Evolutionary conservation across 805 yeast species (phyloP).

Genomic region (Torulaspora maleeae): DNA sequence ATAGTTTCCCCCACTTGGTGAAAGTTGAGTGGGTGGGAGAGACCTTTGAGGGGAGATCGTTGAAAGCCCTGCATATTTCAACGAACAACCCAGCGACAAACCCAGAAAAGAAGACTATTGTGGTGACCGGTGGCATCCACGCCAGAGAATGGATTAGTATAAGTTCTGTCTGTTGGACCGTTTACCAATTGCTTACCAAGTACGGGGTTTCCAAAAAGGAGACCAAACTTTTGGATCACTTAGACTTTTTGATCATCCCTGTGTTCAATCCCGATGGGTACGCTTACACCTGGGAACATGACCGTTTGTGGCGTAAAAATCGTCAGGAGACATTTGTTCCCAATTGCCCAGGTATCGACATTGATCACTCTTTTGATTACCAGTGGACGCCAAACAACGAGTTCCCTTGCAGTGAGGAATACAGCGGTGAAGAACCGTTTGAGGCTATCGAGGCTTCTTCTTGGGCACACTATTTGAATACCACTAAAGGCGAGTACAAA

Average conservation of each 20-base stretch:
- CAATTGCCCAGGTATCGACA: conserved; percentile 75
- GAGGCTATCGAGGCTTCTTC: conserved; percentile 57
- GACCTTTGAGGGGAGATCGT: conserved; percentile 69
- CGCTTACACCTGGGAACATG: conserved; percentile 71
- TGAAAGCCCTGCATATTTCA: conserved; percentile 61
- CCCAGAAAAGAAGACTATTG: conserved; percentile 56
- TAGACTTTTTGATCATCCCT: conserved; percentile 76
- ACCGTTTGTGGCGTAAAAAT: conserved; percentile 85
- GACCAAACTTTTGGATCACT: conserved; percentile 45
- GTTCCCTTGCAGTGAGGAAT: conserved; percentile 78
- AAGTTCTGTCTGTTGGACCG: conserved; percentile 57
- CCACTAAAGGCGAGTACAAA: conserved; percentile 44
- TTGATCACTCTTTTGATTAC: conserved; percentile 76
- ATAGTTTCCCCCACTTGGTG: conserved; percentile 62
- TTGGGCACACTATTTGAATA: conserved; percentile 45
- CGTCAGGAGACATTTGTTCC: conserved; percentile 68
- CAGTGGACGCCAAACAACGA: conserved; percentile 63
- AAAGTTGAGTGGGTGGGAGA: conserved; percentile 63
- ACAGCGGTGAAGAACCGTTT: conserved; percentile 69
- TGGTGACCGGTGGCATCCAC: conserved; percentile 79
- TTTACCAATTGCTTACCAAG: conserved; percentile 45
- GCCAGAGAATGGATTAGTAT: conserved; percentile 88
- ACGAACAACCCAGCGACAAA: conserved; percentile 40
- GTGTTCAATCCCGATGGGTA: conserved; percentile 91
- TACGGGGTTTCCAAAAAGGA: conserved; percentile 43